phyloP scores from a whole-genome alignment of 352 stramenopile genomes.

The Phytopythium aichiense region DNA sequence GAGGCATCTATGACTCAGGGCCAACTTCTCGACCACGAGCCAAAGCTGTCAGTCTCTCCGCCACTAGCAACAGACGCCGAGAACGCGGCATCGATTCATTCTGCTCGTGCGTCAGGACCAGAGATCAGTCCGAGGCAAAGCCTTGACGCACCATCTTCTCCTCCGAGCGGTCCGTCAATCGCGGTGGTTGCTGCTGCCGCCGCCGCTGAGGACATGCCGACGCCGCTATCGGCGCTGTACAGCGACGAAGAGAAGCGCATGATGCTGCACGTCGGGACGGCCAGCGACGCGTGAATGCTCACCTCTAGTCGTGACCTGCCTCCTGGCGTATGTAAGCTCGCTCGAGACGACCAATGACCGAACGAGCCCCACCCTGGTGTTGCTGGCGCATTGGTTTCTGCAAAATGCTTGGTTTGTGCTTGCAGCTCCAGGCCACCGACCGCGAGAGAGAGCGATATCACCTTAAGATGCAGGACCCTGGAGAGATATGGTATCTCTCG shows the following conservation, averaged over 20 bases:
- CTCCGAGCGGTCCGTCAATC: background rate
- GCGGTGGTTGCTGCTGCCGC: constrained; percentile 10
- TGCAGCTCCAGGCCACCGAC: no score
- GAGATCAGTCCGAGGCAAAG: background rate
- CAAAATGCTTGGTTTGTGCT: no score
- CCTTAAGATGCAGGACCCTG: no score
- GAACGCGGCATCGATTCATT: background rate
- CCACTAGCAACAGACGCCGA: background rate
- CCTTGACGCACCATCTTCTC: background rate
- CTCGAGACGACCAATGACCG: no score
- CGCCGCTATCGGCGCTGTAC: constrained; percentile 64
- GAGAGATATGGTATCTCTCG: no score
- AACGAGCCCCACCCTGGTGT: no score
- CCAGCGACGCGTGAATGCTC: background rate
- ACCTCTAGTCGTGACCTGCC: no score
- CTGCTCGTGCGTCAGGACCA: background rate
- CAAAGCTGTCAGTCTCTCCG: constrained; percentile 5
- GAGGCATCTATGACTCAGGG: background rate
- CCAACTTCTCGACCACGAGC: background rate
- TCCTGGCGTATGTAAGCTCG: background rate
- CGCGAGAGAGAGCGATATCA: no score
- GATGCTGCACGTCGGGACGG: constrained; percentile 41
- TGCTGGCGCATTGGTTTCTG: no score
- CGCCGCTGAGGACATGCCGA: constrained; percentile 31
- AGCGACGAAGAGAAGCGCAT: constrained; percentile 66